Conservation (phyloP, 495 filamentous ascomycete species). For the Penicillium herquei region DNA sequence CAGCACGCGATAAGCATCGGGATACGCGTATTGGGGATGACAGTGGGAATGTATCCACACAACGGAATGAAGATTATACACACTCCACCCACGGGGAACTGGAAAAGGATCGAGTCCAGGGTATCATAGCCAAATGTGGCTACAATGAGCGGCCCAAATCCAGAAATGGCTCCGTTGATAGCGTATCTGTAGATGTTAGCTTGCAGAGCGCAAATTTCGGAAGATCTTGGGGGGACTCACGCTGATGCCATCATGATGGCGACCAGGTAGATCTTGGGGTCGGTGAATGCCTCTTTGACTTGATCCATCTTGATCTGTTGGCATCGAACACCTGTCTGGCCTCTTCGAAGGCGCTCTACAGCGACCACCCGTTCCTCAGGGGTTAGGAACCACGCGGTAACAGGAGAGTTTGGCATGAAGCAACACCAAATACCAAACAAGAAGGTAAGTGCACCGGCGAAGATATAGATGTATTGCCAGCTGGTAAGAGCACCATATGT, state of each 20-base stretch:
- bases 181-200: slow-evolving; percentile 49
- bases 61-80: slow-evolving; percentile 63
- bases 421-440: slow-evolving; percentile 65
- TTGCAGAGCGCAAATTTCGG: background rate
- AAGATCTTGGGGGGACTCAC: slow-evolving; percentile 24
- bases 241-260: slow-evolving; percentile 58
- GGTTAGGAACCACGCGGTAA: slow-evolving; percentile 53
- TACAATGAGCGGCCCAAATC: slow-evolving; percentile 73
- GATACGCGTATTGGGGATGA: slow-evolving; percentile 62
- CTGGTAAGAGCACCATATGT: slow-evolving; percentile 48
- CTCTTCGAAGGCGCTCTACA: slow-evolving; percentile 51
- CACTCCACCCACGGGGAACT: slow-evolving; percentile 68
- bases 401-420: slow-evolving; percentile 51
- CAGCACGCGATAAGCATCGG: slow-evolving; percentile 62
- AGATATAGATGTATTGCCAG: slow-evolving; percentile 71
- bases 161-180: slow-evolving; percentile 73
- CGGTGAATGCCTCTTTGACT: slow-evolving; percentile 46
- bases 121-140: slow-evolving; percentile 68
- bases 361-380: slow-evolving; percentile 51
- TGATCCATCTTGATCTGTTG: slow-evolving; percentile 51
- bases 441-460: slow-evolving; percentile 63
- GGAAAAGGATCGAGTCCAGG: slow-evolving; percentile 66
- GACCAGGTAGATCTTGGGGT: slow-evolving; percentile 53
- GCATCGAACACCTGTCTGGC: slow-evolving; percentile 53
- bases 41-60: slow-evolving; percentile 59